Evolutionary conservation across 306 rosid species (phyloP).

Genomic region (Ammopiptanthus mongolicus): DNA sequence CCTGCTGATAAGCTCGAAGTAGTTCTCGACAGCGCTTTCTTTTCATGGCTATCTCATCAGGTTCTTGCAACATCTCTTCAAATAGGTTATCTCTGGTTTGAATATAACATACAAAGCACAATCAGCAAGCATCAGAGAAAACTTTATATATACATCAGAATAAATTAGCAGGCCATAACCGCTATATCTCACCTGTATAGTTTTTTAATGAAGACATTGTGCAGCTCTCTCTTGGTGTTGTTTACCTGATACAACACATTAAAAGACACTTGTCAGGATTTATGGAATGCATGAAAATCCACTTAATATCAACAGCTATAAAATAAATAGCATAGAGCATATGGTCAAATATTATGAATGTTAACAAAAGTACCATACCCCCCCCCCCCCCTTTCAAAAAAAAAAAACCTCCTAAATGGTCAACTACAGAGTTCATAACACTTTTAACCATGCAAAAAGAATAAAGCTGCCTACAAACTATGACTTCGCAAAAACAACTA

Average conservation of each 20-base stretch:
- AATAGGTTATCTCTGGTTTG: slow-evolving; percentile 75
- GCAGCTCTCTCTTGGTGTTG: slow-evolving; percentile 90
- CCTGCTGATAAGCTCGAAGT: slow-evolving; percentile 86
- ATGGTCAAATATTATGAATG: not conserved
- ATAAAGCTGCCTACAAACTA: not conserved
- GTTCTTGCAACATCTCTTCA: slow-evolving; percentile 98
- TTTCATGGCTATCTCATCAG: slow-evolving; percentile 76
- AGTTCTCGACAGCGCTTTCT: slow-evolving; percentile 87
- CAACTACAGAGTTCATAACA: not conserved
- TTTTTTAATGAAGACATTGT: slow-evolving; percentile 89
- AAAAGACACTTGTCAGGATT: slow-evolving; percentile 4
- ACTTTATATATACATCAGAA: not conserved
- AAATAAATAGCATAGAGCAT: not conserved
- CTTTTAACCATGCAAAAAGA: not conserved
- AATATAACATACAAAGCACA: slow-evolving; percentile 19
- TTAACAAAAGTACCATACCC: not conserved
- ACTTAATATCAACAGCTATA: not conserved
- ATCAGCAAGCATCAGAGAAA: slow-evolving; percentile 12
- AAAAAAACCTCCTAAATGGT: not conserved
- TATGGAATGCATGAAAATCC: slow-evolving; percentile 8
- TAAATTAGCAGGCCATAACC: not conserved
- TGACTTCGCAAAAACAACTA: not conserved
- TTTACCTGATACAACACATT: slow-evolving; percentile 57
- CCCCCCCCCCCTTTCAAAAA: not conserved
- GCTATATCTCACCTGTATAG: slow-evolving; percentile 65